Evolutionary conservation across 805 yeast genomes (phyloP).

Genomic region (Kregervanrija delftensis): DNA sequence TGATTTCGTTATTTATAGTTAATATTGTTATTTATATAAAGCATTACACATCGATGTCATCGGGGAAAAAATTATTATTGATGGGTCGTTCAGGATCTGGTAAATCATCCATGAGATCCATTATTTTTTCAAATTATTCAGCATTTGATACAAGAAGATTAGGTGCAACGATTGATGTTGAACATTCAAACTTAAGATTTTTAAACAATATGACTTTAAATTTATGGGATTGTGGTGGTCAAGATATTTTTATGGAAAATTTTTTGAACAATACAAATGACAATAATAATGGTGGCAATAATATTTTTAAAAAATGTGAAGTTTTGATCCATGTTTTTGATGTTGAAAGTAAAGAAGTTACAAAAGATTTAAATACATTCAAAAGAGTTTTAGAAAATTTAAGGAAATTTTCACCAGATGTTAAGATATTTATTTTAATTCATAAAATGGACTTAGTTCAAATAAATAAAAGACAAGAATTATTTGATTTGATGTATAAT

Average conservation of each 20-base stretch:
- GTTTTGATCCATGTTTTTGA: conserved; percentile 95
- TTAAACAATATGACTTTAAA: conserved; percentile 93
- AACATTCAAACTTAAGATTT: conserved; percentile 88
- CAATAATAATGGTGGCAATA: conserved; percentile 54
- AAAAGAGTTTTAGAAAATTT: conserved; percentile 75
- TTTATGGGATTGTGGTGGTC: conserved; percentile 98
- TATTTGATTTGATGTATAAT: conserved; percentile 78
- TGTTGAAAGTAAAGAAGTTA: conserved; percentile 85
- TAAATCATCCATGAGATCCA: conserved; percentile 94
- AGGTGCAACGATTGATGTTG: conserved; percentile 98
- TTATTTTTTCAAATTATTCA: conserved; percentile 90
- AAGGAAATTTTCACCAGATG: conserved; percentile 79
- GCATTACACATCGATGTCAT: conserved; percentile 9
- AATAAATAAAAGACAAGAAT: conserved; percentile 73
- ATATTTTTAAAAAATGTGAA: conserved; percentile 91
- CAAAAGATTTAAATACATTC: conserved; percentile 90
- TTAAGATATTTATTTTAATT: conserved; percentile 82
- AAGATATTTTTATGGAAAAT: conserved; percentile 93
- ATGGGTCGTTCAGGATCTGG: conserved; percentile 97
- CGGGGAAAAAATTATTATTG: conserved; percentile 54
- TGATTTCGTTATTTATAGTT: no score
- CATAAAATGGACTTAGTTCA: conserved; percentile 97
- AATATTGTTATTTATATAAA: no score
- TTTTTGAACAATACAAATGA: conserved; percentile 36
- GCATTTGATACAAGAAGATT: conserved; percentile 93